A percentile compares a stretch with the other conserved stretches of the same genome.
Conservation (phyloP, 2,329 filamentous ascomycete species). For the Talaromyces albobiverticillius region DNA sequence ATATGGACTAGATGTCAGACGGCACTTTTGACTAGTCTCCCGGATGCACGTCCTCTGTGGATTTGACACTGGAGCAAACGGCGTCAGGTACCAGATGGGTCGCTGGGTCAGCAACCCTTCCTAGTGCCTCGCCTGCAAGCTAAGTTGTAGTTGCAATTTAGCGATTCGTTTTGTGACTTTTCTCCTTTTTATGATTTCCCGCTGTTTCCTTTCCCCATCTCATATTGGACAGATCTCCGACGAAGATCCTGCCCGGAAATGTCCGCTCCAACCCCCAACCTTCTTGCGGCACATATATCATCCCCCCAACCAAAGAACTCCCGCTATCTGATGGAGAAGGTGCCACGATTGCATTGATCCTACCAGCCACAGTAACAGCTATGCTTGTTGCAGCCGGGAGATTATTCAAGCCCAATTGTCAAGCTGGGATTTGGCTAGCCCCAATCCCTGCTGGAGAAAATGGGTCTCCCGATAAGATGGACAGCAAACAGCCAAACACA, state of each 20-base stretch:
- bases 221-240: neutral
- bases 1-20: neutral
- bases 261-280: neutral
- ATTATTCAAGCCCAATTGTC: neutral
- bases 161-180: neutral
- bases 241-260: neutral
- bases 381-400: neutral
- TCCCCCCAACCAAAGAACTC: neutral
- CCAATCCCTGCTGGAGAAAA: neutral
- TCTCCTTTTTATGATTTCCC: neutral
- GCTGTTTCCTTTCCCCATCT: neutral
- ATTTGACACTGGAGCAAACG: conserved; percentile 6
- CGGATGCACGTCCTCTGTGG: conserved; percentile 9
- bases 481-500: neutral
- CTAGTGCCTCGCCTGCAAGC: neutral
- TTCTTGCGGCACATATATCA: neutral
- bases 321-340: neutral
- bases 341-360: conserved; percentile 6
- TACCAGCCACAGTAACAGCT: neutral
- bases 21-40: conserved; percentile 12
- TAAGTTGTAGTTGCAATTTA: neutral
- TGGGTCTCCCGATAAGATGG: conserved; percentile 2
- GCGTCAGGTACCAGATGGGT: conserved; percentile 7
- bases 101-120: neutral
- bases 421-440: neutral